Percentiles rank a stretch among this genome's conserved stretches.
phyloP scores from a whole-genome alignment of 345 rosid species.

The Melastoma malabathricum region DNA sequence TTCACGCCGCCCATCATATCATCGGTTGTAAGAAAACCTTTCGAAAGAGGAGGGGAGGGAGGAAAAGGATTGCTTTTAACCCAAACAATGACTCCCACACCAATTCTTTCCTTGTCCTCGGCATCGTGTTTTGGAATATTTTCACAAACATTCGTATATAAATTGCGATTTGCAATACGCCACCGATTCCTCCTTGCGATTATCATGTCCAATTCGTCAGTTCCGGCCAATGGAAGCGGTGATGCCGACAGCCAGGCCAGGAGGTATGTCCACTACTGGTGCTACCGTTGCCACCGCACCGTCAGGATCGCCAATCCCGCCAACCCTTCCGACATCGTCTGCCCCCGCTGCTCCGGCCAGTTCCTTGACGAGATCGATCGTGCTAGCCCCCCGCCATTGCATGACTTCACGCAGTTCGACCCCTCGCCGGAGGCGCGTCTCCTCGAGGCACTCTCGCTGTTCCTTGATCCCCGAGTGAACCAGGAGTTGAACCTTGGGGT shows the following conservation, averaged over 20 bases:
- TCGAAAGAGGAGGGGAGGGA: no score
- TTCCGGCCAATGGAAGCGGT: not conserved
- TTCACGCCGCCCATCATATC: no score
- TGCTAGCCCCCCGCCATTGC: slow-evolving; percentile 29
- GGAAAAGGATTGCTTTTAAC: no score
- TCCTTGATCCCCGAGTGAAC: slow-evolving; percentile 43
- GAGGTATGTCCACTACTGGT: slow-evolving; percentile 49
- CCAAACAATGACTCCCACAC: not conserved
- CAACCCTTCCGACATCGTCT: slow-evolving; percentile 26
- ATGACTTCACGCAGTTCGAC: slow-evolving; percentile 46
- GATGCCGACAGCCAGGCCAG: not conserved
- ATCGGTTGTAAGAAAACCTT: no score
- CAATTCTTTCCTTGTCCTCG: no score
- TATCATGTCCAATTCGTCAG: not conserved
- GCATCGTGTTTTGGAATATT: no score
- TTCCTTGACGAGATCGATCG: slow-evolving; percentile 35
- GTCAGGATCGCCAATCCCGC: slow-evolving; percentile 34
- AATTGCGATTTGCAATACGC: not conserved
- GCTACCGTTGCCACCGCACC: slow-evolving; percentile 55
- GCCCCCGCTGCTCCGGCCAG: slow-evolving; percentile 53
- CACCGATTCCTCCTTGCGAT: not conserved
- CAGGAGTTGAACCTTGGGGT: slow-evolving; percentile 5
- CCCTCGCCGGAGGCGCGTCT: slow-evolving; percentile 59
- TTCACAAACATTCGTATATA: no score
- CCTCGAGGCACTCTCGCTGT: slow-evolving; percentile 54